phyloP scores from a whole-genome alignment of 129 eudicot genomes.

The Flaveria ramosissima region DNA sequence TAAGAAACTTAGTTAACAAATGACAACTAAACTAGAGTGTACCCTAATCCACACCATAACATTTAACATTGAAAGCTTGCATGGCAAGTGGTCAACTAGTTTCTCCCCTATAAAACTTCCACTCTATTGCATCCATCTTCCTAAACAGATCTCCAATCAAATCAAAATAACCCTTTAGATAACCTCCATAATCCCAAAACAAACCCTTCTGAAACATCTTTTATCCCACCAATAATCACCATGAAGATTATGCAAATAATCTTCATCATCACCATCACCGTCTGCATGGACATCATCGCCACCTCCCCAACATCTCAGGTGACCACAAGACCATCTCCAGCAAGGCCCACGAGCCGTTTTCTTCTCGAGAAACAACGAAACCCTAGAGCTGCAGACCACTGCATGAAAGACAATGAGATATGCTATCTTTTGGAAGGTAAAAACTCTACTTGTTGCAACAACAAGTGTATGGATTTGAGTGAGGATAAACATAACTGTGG shows the following conservation, averaged over 20 bases:
- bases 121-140: neutral
- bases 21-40: slow-evolving; percentile 33
- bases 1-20: slow-evolving; percentile 30
- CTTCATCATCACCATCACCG: slow-evolving; percentile 54
- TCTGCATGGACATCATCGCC: slow-evolving; percentile 29
- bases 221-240: slow-evolving; percentile 7
- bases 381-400: slow-evolving; percentile 64
- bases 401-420: slow-evolving; percentile 51
- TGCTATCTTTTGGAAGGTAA: slow-evolving; percentile 45
- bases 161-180: neutral
- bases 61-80: slow-evolving; percentile 23
- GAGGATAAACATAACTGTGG: slow-evolving; percentile 58
- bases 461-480: slow-evolving; percentile 58
- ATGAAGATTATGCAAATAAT: slow-evolving; percentile 37
- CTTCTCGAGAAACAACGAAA: slow-evolving; percentile 44
- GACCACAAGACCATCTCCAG: slow-evolving; percentile 19
- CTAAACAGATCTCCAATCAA: neutral
- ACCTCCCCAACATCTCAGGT: slow-evolving; percentile 1
- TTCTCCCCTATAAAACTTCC: slow-evolving; percentile 27
- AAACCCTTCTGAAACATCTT: too few relatives aligned
- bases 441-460: slow-evolving; percentile 66
- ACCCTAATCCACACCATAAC: slow-evolving; percentile 30
- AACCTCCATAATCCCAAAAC: too few relatives aligned
- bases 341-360: slow-evolving; percentile 49
- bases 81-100: slow-evolving; percentile 26